Base-by-base conservation (phyloP, 768 basidiomycete genomes). In the Mycena belliarum region DNA sequence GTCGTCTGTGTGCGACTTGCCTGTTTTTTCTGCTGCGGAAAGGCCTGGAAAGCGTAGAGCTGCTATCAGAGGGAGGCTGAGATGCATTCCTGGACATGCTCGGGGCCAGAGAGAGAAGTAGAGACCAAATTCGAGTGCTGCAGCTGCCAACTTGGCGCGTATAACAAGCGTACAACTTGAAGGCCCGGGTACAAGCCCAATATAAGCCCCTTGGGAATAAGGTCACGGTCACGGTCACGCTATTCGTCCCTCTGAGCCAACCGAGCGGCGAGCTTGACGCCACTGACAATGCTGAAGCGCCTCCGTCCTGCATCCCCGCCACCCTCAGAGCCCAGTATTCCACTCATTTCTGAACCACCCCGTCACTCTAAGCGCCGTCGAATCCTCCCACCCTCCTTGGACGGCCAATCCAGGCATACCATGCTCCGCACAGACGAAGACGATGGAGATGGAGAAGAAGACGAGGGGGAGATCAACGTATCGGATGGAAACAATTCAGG, bases 291-390 rank as follows among this genome's bases (percentile, higher is more conserved):
- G 84, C 67, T 85, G 53, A 86, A 86, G 64, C 77, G 84, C 54
- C 81, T 77, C 42, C 72, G 84, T 35, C 76, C 75, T 16, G 61
- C 68, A 5, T 79, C 82, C 3, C 82, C 82, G 6, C 73, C 72
- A 8, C 75, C 70, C 20, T 75, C 72, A 14, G 66, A 65, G 4
- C 66, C 70, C 50, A 18, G 67, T 59, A 60, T 66, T 41, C 59
- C 70, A 48, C 33, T 72, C 41, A 28, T 71, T 12, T 59, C 73
- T 26, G 67, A 73, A n/a, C 57, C 57, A 16, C 20, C 58, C 44
- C 78, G 68, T 55, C 68, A 74, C 35, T 54, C 70, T 37, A 89
- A 89, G 66, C 83, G 87, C 25, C 77, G 79, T 63, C 79, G 86
- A 63, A 72, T 76, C 20, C 67, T 73, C 24, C 78, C 82, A 49